Conservation (phyloP, 1,284 basidiomycete genomes). For the Taiwanofungus camphoratus region DNA sequence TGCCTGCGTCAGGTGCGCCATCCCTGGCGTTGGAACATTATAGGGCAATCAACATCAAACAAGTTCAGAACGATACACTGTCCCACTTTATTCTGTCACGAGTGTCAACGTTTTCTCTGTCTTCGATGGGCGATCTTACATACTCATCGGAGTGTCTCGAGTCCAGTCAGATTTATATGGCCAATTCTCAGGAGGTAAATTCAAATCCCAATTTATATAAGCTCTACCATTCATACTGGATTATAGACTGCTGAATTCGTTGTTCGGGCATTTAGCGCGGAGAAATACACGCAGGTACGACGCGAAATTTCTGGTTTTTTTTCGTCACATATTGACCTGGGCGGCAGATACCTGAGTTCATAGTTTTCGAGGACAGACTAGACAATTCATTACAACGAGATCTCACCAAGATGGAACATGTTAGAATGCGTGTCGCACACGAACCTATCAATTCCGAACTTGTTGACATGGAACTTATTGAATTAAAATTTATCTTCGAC, state of each 20-base stretch:
- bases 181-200: constrained; percentile 66
- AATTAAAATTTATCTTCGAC: constrained; percentile 78
- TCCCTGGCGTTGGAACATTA: constrained; percentile 73
- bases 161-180: constrained; percentile 71
- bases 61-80: constrained; percentile 81
- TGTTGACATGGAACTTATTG: constrained; percentile 75
- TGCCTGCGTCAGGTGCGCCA: constrained; percentile 48
- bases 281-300: constrained; percentile 80
- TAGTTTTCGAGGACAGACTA: constrained; percentile 68
- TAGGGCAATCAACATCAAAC: constrained; percentile 67
- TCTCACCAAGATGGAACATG: constrained; percentile 71
- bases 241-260: constrained; percentile 73
- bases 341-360: constrained; percentile 72
- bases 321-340: constrained; percentile 1
- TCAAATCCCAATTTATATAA: too few species aligned
- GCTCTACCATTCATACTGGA: constrained; percentile 5
- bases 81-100: constrained; percentile 76
- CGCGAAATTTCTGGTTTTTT: background rate
- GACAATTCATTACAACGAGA: constrained; percentile 79
- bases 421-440: constrained; percentile 75
- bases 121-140: constrained; percentile 64
- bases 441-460: constrained; percentile 63
- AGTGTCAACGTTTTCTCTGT: constrained; percentile 73
- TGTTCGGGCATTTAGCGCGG: constrained; percentile 65
- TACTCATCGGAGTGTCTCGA: constrained; percentile 69